Evolutionary conservation across 2,329 filamentous ascomycete species (phyloP), one percentile per base, ranked within the genome.

Genomic region (Epichloe typhina): DNA sequence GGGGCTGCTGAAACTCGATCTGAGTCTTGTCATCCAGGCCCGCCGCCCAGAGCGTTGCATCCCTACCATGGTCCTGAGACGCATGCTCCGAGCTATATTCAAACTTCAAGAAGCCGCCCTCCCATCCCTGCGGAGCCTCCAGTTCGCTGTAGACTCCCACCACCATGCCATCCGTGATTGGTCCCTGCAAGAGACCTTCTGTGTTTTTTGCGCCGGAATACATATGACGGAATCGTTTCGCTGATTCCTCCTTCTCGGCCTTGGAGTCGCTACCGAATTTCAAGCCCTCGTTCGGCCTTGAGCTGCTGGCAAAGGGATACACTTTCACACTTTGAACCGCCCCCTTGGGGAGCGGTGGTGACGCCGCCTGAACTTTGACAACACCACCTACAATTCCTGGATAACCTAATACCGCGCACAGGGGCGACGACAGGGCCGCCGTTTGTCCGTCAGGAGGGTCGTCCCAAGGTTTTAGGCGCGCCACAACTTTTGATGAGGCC

Each of bases 201-300:
- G 70, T 62, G 9, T 65, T 71, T 38, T 72, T 76, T 33, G 72
- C 63, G 33, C 73, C 75, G 19, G 80, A 78, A 58, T 93, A 93
- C 3, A 88, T 77, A 11, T 82, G 76, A 55, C 80, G 79, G 54
- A 95, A 82, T 42, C 80, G 79, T 60, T 84, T 84, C 13, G 79
- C 72, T 3, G 82, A 81, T 57, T 89, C 88, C 61, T 95, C 88
- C 49, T 83, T 83, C 57, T 93, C 87, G 5, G 85, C 79, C 58
- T 88, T 87, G 0, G 88, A 86, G 58, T 95, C 88, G 13, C 89
- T 88, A 4, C 91, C 91, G 62, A 97, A 95, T 59, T 82, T 88
- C 21, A 96, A 73, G 0, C 84, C 84, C 44, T 83, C 76, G 37
- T 74, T 76, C 39, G 74, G 68, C 57, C 80, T 82, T 3, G 73